phyloP scores from a whole-genome alignment of 805 yeast species.

The Saturnispora serradocipensis region DNA sequence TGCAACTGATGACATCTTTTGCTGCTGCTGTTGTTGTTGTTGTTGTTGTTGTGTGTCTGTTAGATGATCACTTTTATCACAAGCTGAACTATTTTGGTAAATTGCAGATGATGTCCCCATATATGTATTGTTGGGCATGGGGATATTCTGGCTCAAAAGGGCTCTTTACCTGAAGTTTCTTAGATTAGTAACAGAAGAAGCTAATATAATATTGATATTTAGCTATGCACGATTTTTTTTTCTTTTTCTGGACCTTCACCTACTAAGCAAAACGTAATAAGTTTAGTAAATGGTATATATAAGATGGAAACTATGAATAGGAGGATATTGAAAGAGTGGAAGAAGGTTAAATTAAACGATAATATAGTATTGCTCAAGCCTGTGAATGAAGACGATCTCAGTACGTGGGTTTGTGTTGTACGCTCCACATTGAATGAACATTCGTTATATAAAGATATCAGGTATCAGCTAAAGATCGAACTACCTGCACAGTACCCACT shows the following conservation, averaged over 20 bases:
- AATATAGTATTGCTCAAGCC: slow-evolving; percentile 1
- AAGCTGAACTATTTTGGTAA: not conserved
- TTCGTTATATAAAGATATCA: slow-evolving; percentile 44
- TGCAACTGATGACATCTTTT: not conserved
- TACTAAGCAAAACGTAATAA: not conserved
- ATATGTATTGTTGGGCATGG: not conserved
- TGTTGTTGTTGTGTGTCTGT: slow-evolving; percentile 5
- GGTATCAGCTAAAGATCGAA: slow-evolving; percentile 40
- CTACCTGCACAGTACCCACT: slow-evolving; percentile 46
- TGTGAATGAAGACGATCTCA: not conserved
- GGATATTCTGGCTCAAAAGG: not conserved
- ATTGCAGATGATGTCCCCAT: not conserved
- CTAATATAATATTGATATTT: not conserved
- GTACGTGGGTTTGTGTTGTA: slow-evolving; percentile 42
- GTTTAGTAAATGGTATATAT: not conserved
- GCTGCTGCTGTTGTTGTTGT: slow-evolving; percentile 9
- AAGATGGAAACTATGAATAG: not conserved
- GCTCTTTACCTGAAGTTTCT: not conserved
- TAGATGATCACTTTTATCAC: not conserved
- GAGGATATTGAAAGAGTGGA: slow-evolving; percentile 4
- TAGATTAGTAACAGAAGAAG: not conserved
- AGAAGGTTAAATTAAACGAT: not conserved
- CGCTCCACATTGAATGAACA: slow-evolving; percentile 34
- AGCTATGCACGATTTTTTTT: not conserved
- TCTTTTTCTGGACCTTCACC: not conserved